Evolutionary conservation across 371 early-diverging fungal species (phyloP).

Genomic region (Circinella umbellata): DNA sequence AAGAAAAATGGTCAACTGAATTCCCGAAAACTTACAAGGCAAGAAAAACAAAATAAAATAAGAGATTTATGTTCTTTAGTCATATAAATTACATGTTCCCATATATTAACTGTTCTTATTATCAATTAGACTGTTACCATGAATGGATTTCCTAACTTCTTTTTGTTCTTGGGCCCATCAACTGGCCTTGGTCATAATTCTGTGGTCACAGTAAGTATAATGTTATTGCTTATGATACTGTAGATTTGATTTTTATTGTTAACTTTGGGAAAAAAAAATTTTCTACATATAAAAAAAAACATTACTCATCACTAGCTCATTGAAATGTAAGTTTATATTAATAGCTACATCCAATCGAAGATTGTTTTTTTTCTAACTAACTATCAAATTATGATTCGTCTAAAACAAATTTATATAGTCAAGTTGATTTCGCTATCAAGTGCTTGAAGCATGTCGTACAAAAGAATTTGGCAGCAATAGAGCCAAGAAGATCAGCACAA

Average conservation of each 20-base stretch:
- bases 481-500: conserved; percentile 24
- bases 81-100: neutral
- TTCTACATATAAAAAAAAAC: neutral
- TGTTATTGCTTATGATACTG: neutral
- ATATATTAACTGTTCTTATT: neutral
- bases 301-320: conserved; percentile 21
- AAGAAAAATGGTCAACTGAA: conserved; percentile 23
- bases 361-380: neutral
- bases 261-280: neutral
- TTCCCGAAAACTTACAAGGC: conserved; percentile 36
- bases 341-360: too few species aligned
- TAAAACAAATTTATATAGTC: conserved; percentile 15
- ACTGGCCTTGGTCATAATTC: conserved; percentile 44
- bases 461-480: conserved; percentile 23
- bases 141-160: conserved; percentile 51
- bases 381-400: neutral
- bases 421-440: conserved; percentile 29
- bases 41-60: neutral
- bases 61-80: neutral
- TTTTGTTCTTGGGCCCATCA: conserved; percentile 47
- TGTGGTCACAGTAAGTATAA: conserved; percentile 11
- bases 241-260: too few species aligned
- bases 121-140: conserved; percentile 24
- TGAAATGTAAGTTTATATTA: conserved; percentile 28
- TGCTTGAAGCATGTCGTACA: conserved; percentile 22